Base-by-base conservation (phyloP, 768 basidiomycete species). In the Suillus sp. region DNA sequence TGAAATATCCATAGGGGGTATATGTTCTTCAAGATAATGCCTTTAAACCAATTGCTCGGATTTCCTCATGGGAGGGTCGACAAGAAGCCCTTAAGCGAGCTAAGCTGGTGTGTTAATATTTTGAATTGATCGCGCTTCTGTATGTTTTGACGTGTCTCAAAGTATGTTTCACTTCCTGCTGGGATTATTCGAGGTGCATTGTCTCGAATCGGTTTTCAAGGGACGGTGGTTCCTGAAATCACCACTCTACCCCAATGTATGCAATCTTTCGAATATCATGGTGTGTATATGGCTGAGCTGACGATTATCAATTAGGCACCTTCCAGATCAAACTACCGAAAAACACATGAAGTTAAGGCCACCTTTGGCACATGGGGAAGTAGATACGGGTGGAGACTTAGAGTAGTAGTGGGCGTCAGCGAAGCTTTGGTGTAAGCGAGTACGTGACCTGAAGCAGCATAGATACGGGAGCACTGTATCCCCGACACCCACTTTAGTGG, bases 1-100 rank as follows among this genome's bases (percentile, higher is more conserved):
- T 14, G 10, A 43, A 47, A 58, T 35, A 20, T 55, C 27, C 4
- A 37, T 37, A 96, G 94, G 95, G 95, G 5, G 88, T 96, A 18
- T 97, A 95, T 66, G 96, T 97, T 4, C 81, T 98, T 1, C 95
- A 96, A 75, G 95, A 97, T 67, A 93, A 95, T 68, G 75, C 86
- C 0, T 97, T 97, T 78, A 94, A 90, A 68, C 93, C 96, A 0
- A 86, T 96, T 47, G 75, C 86, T 4, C 86, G 92, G 42, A 75
- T 96, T 47, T 95, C 94, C 2, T 91, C 92, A 1, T 89, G 89
- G 83, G 83, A 90, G 67, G 89, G 93, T 20, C 81, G 89, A 16
- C 79, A 86, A 20, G 91, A 93, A 55, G 88, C 94, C 13, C 77
- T 90, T 10, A 86, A 80, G 68, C 83, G 83, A 61, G 90, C 93